phyloP scores from a whole-genome alignment of 2,329 filamentous ascomycete genomes.

The Xylaria sp. region DNA sequence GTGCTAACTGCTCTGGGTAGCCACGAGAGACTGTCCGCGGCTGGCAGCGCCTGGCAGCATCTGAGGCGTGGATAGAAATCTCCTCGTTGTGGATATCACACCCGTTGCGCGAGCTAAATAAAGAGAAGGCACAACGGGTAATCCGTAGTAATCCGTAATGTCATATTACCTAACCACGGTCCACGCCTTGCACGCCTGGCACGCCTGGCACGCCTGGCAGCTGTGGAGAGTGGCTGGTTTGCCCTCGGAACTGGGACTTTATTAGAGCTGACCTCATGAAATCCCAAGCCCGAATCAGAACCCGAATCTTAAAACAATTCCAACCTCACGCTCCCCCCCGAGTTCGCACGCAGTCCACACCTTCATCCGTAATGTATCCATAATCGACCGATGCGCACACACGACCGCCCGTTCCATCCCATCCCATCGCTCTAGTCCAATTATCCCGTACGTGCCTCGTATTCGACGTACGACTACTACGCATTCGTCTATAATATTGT shows the following conservation, averaged over 20 bases:
- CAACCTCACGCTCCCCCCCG: constrained; percentile 13
- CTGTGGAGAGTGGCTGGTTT: constrained; percentile 13
- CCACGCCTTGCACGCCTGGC: neutral
- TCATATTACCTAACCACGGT: neutral
- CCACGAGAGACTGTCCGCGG: too few species aligned
- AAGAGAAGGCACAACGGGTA: neutral
- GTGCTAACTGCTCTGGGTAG: too few species aligned
- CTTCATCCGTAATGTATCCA: constrained; percentile 13
- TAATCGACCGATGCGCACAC: constrained; percentile 8
- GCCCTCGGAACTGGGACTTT: constrained; percentile 2
- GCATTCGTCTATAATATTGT: constrained; percentile 4
- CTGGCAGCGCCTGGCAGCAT: too few species aligned
- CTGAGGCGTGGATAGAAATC: too few species aligned
- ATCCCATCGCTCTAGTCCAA: neutral
- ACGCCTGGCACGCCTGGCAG: neutral
- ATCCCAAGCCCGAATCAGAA: constrained; percentile 11
- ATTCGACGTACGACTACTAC: constrained; percentile 17
- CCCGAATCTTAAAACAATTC: constrained; percentile 6
- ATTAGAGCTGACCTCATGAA: constrained; percentile 18
- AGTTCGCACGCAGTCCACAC: constrained; percentile 11
- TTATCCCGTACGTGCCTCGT: neutral
- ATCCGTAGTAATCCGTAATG: too few species aligned
- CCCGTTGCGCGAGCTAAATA: neutral
- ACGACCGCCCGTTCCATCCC: neutral
- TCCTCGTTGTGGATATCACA: too few species aligned